Evolutionary conservation across 2,329 filamentous ascomycete genomes (phyloP).

Genomic region (Aspergillus sergii): DNA sequence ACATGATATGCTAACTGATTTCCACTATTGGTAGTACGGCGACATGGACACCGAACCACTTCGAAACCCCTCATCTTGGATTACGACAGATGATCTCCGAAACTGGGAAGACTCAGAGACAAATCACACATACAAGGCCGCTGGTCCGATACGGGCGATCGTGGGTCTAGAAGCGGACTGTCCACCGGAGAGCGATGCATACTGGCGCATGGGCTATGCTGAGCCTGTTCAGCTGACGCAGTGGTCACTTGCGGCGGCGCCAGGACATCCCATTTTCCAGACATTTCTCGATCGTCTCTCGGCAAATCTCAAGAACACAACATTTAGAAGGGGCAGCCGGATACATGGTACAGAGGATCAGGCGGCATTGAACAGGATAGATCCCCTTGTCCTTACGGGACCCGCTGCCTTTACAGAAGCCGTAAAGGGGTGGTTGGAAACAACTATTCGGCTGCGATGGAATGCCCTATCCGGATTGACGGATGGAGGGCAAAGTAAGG

Average conservation of each 20-base stretch:
- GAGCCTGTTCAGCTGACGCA: constrained; percentile 37
- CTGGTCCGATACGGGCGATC: constrained; percentile 25
- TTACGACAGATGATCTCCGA: constrained; percentile 25
- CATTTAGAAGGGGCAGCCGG: background rate
- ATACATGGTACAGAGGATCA: background rate
- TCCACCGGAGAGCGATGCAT: constrained; percentile 25
- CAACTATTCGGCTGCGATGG: constrained; percentile 30
- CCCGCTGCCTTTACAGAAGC: constrained; percentile 34
- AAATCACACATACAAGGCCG: constrained; percentile 20
- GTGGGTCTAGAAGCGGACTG: constrained; percentile 38
- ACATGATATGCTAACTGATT: background rate
- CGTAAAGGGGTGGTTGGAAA: constrained; percentile 25
- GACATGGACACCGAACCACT: constrained; percentile 37
- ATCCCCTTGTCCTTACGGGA: constrained; percentile 33
- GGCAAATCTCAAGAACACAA: background rate
- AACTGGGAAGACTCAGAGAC: constrained; percentile 32
- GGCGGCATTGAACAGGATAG: constrained; percentile 18
- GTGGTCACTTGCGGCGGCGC: constrained; percentile 32
- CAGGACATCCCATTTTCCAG: constrained; percentile 31
- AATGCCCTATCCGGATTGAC: constrained; percentile 33
- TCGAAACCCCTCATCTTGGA: constrained; percentile 30
- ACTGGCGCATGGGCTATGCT: constrained; percentile 39
- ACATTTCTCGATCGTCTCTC: constrained; percentile 28
- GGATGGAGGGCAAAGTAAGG: constrained; percentile 33
- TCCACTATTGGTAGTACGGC: constrained; percentile 26